Percentiles rank a stretch among this genome's conserved stretches.
Evolutionary conservation across 306 rosid genomes (phyloP).

Genomic region (Psophocarpus tetragonolobus): DNA sequence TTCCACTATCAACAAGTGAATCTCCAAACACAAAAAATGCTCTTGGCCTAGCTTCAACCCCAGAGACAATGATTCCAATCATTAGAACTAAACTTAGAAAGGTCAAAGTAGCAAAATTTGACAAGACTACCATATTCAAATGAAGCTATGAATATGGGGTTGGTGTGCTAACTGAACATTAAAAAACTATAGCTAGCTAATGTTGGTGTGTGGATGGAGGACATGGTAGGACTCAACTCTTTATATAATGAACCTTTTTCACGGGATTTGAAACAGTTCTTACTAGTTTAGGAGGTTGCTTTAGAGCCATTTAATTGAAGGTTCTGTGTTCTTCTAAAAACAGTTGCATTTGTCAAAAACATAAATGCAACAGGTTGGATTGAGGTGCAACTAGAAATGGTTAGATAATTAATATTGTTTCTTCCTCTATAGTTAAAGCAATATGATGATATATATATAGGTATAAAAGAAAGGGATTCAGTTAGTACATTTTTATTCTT

Average conservation of each 20-base stretch:
- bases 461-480: no score
- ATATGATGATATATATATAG: no score
- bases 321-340: not conserved
- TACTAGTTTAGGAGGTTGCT: constrained; percentile 33
- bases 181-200: not conserved
- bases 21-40: constrained; percentile 83
- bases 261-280: not conserved
- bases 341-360: not conserved
- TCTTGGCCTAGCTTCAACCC: constrained; percentile 35
- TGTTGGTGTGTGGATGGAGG: not conserved
- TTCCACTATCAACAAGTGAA: constrained; percentile 78
- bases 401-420: not conserved
- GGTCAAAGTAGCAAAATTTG: not conserved
- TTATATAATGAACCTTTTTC: constrained; percentile 31
- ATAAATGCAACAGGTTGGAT: constrained; percentile 21
- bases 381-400: not conserved
- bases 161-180: not conserved
- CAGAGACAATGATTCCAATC: constrained; percentile 6
- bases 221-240: not conserved
- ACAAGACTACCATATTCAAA: constrained; percentile 25
- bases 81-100: constrained; percentile 1
- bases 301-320: constrained; percentile 27
- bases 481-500: no score
- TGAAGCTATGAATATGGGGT: not conserved
- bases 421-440: not conserved